Conservation (phyloP, 768 basidiomycete species). For the Hygrophorus pudorinus region DNA sequence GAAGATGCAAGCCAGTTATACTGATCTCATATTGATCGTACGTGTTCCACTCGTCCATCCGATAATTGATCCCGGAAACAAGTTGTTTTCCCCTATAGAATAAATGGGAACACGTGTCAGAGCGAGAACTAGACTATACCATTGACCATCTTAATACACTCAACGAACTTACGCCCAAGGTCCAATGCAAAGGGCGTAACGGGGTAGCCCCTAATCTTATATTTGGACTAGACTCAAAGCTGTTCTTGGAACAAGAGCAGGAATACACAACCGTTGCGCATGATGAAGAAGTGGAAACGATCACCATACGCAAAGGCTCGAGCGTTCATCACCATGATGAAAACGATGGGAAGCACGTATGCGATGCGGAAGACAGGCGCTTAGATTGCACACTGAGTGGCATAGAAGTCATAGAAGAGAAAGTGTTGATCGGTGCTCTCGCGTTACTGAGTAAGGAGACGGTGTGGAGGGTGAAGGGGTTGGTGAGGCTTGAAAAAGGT, state of each 20-base stretch:
- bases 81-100: conserved; percentile 39
- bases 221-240: conserved; percentile 84
- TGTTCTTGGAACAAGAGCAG: conserved; percentile 36
- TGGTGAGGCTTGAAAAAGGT: conserved; percentile 44
- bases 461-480: conserved; percentile 83
- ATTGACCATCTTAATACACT: conserved; percentile 83
- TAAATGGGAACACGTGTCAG: conserved; percentile 83
- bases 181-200: conserved; percentile 51
- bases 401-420: conserved; percentile 9
- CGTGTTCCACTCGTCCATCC: conserved; percentile 16
- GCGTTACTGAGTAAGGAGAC: conserved; percentile 49
- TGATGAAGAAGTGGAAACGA: conserved; percentile 81
- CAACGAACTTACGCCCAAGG: conserved; percentile 84
- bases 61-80: background rate
- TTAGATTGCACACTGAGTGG: background rate
- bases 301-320: conserved; percentile 43
- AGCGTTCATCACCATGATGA: conserved; percentile 4
- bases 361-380: background rate
- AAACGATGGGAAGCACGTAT: background rate
- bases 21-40: conserved; percentile 82
- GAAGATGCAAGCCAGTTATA: conserved; percentile 92
- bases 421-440: conserved; percentile 37
- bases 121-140: conserved; percentile 70
- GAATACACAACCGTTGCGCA: conserved; percentile 11
- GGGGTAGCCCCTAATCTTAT: conserved; percentile 72